Evolutionary conservation across 257 asterid species (phyloP).

Genomic region (Salvia splendens): DNA sequence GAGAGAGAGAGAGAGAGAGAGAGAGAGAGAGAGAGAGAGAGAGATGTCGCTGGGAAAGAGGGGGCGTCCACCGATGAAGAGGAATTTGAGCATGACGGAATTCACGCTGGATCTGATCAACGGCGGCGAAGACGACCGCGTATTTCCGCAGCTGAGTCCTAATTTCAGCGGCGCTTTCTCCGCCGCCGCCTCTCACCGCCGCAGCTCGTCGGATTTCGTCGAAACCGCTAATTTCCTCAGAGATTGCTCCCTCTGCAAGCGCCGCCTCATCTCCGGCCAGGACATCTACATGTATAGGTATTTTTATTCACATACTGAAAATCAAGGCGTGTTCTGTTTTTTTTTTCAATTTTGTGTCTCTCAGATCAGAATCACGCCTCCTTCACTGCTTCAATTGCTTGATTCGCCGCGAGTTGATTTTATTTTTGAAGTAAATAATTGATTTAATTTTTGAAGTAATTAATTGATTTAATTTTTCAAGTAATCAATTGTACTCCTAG

Average conservation of each 20-base stretch:
- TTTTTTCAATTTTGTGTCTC: not conserved
- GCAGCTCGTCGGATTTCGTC: slow-evolving; percentile 53
- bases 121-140: slow-evolving; percentile 28
- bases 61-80: slow-evolving; percentile 65
- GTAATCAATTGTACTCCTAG: too few species aligned
- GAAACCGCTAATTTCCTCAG: slow-evolving; percentile 60
- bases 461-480: too few species aligned
- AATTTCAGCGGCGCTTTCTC: slow-evolving; percentile 26
- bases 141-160: slow-evolving; percentile 26
- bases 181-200: slow-evolving; percentile 40
- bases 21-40: too few species aligned
- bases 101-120: slow-evolving; percentile 51
- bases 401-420: too few species aligned
- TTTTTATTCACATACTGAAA: too few species aligned
- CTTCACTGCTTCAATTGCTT: slow-evolving; percentile 2
- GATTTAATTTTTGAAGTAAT: too few species aligned
- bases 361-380: too few species aligned
- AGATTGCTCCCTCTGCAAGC: slow-evolving; percentile 62
- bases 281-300: slow-evolving; percentile 89
- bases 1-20: too few species aligned
- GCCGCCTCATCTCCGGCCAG: slow-evolving; percentile 61
- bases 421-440: too few species aligned
- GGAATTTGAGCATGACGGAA: slow-evolving; percentile 75
- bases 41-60: slow-evolving; percentile 67
- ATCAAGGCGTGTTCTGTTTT: not conserved